A percentile compares a stretch with the other conserved stretches of the same genome.
phyloP scores from a whole-genome alignment of 169 alveolate species.

The Cyclospora cayetanensis region DNA sequence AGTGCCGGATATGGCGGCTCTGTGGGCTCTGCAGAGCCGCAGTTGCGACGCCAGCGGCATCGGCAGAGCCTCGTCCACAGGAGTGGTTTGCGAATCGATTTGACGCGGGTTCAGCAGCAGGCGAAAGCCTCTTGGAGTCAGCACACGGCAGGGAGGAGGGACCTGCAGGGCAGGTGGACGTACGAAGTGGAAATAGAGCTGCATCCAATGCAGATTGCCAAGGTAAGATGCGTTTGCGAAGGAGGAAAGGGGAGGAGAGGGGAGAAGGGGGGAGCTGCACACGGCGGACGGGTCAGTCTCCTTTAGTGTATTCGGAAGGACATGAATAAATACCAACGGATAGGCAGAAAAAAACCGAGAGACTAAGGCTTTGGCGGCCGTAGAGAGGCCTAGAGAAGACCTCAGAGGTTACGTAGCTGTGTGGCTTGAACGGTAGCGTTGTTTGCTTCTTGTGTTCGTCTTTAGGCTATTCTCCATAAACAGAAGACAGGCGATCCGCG shows the following conservation, averaged over 20 bases:
- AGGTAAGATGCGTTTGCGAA: no score
- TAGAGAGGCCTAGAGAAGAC: no score
- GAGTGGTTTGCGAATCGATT: not conserved
- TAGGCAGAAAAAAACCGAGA: no score
- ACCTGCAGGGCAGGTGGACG: not conserved
- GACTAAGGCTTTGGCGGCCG: no score
- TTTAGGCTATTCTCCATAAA: not conserved
- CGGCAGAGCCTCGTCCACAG: slow-evolving; percentile 11
- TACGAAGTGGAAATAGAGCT: slow-evolving; percentile 16
- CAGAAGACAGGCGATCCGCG: slow-evolving; percentile 26
- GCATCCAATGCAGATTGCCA: slow-evolving; percentile 19
- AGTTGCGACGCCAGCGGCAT: not conserved
- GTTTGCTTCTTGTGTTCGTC: no score
- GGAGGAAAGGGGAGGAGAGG: no score
- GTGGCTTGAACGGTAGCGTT: no score
- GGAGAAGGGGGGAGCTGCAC: no score
- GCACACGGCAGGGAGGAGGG: not conserved
- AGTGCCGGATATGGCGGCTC: not conserved
- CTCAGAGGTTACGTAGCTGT: no score
- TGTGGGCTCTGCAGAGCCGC: not conserved
- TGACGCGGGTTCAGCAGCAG: slow-evolving; percentile 24
- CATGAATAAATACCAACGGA: no score
- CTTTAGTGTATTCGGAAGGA: no score
- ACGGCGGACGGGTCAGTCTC: no score
- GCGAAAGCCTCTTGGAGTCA: not conserved